Evolutionary conservation across 169 alveolate species (phyloP), one percentile per base, ranked within the genome.

Genomic region (Plasmodium vinckei): DNA sequence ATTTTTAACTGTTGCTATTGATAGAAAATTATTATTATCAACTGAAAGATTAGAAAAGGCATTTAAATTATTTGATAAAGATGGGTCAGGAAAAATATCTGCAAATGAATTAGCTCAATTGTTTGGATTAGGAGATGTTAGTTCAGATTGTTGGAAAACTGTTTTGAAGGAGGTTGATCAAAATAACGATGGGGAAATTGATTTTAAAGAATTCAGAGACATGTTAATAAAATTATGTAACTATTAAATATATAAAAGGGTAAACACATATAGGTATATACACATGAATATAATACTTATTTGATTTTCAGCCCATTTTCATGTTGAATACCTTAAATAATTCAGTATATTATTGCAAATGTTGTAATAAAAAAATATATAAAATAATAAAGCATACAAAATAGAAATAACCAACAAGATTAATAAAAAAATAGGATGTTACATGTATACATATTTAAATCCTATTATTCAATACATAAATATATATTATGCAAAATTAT

Each of bases 1-100:
- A 90, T 98, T 98, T 94, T 88, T 98, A 47, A 95, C 98, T 0
- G 99, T 97, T 15, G 98, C 99, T 53, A 94, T 98, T 88, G 97
- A 98, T 88, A 94, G 97, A 39, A 75, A 94, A 56, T 93, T 93
- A 51, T 87, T 98, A 44, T 86, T 97, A 44, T 94, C 97, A 23
- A 92, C 96, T 79, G 98, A 97, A 71, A 94, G 98, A 47, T 92
- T 98, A 82, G 97, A 97, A 87, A 88, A 93, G 47, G 99, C 99
- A 19, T 98, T 98, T 91, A 94, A 93, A 44, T 92, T 97, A 94
- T 98, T 98, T 89, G 99, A 98, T 90, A 89, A 93, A 51, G 99
- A 98, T 87, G 97, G 97, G n/a, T 97, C 98, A 79, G 99, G 99
- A 0, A 94, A 94, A 23, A 97, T 98, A 9, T 95, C 99, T 7